phyloP scores from a whole-genome alignment of 331 rosid genomes.

The Spiraea crenata region DNA sequence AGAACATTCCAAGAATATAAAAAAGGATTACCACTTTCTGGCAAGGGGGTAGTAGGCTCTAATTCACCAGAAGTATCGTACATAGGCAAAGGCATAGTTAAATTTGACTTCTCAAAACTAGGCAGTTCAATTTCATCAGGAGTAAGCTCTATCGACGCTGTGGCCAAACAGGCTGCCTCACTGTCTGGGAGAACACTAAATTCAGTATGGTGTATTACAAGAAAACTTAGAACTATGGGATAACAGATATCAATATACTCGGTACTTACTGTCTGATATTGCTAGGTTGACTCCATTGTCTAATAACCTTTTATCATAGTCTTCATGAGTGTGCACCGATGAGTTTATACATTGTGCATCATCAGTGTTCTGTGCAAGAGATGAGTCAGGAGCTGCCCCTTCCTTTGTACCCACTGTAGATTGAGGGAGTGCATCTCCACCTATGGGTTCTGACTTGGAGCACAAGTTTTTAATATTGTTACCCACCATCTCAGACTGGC shows the following conservation, averaged over 20 bases:
- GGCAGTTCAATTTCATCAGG: background rate
- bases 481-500: background rate
- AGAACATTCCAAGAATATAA: background rate
- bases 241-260: background rate
- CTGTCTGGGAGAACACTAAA: background rate
- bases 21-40: constrained; percentile 1
- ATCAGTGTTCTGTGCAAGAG: background rate
- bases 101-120: background rate
- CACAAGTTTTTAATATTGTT: constrained; percentile 2
- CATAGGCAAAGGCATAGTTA: background rate
- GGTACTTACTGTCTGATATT: background rate
- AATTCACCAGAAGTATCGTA: background rate
- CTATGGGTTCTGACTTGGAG: background rate
- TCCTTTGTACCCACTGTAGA: background rate
- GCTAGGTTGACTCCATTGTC: background rate
- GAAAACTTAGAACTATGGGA: background rate
- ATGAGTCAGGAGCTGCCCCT: background rate
- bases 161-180: background rate
- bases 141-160: background rate
- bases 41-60: background rate
- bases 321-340: background rate
- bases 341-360: background rate
- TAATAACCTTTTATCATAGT: background rate
- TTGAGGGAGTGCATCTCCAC: background rate
- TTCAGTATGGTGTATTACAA: background rate